phyloP scores from a whole-genome alignment of 1,139 yeast genomes.

The Saccharomycopsis crataegensis region DNA sequence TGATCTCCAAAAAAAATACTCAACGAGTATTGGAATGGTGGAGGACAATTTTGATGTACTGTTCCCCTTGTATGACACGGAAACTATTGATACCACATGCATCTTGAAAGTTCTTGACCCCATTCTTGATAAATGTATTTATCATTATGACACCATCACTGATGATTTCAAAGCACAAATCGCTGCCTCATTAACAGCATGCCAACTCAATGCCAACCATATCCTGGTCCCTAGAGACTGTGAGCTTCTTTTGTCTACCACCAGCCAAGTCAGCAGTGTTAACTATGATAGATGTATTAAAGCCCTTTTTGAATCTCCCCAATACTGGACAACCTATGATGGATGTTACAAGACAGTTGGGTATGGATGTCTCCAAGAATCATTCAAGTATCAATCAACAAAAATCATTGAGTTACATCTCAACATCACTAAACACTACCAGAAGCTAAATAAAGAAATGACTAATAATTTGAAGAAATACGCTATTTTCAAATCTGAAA shows the following conservation, averaged over 20 bases:
- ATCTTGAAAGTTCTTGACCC: conserved; percentile 2
- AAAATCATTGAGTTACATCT: conserved; percentile 12
- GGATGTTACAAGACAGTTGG: conserved; percentile 12
- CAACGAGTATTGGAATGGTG: too few relatives aligned
- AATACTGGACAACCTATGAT: conserved; percentile 19
- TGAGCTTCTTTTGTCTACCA: background rate
- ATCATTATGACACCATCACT: conserved; percentile 7
- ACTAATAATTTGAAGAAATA: background rate
- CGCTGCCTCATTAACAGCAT: conserved; percentile 12
- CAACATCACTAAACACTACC: conserved; percentile 10
- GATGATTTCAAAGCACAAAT: conserved; percentile 3
- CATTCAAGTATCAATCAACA: conserved; percentile 4
- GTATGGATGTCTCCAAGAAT: conserved; percentile 14
- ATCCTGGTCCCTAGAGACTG: conserved; percentile 4
- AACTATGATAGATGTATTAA: conserved; percentile 3
- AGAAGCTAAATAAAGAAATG: conserved; percentile 1
- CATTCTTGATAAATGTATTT: conserved; percentile 7
- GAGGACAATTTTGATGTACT: too few relatives aligned
- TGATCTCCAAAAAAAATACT: too few relatives aligned
- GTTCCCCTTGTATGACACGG: too few relatives aligned
- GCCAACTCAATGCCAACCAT: conserved; percentile 12
- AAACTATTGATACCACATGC: background rate
- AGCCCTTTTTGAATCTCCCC: conserved; percentile 13
- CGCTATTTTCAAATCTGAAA: too few relatives aligned
- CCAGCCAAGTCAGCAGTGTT: background rate